A percentile compares a stretch with the other conserved stretches of the same genome.
phyloP scores from a whole-genome alignment of 2,329 filamentous ascomycete genomes.

The Aspergillus sp. region DNA sequence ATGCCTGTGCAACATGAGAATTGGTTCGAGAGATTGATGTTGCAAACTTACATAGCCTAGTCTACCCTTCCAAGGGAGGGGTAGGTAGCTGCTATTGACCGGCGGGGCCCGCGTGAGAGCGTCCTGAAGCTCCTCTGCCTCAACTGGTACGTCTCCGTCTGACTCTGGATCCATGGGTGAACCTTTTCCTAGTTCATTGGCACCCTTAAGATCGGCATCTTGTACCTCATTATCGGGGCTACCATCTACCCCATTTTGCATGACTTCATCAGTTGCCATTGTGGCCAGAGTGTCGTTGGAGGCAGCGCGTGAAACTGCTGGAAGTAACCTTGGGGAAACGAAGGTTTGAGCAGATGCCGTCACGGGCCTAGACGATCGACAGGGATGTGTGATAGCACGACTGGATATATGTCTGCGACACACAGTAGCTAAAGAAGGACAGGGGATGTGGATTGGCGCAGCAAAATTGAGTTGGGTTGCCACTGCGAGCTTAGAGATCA shows the following conservation, averaged over 20 bases:
- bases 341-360: slow-evolving; percentile 4
- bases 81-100: slow-evolving; percentile 79
- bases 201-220: not conserved
- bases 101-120: slow-evolving; percentile 68
- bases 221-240: not conserved
- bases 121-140: slow-evolving; percentile 60
- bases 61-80: slow-evolving; percentile 86
- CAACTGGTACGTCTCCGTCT: slow-evolving; percentile 53
- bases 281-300: not conserved
- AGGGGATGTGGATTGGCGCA: slow-evolving; percentile 6
- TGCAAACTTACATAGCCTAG: slow-evolving; percentile 74
- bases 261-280: not conserved
- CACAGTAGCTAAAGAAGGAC: slow-evolving; percentile 1
- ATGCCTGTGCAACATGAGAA: slow-evolving; percentile 59
- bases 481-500: slow-evolving; percentile 31
- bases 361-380: slow-evolving; percentile 12
- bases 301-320: slow-evolving; percentile 3
- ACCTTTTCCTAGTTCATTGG: slow-evolving; percentile 24
- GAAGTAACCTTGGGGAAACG: slow-evolving; percentile 8
- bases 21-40: not conserved
- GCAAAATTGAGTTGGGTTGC: slow-evolving; percentile 22
- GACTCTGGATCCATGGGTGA: slow-evolving; percentile 53
- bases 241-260: not conserved
- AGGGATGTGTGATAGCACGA: slow-evolving; percentile 18
- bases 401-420: not conserved